Conservation (phyloP, 148 eudicot genomes). For the Rhododendron vialii region DNA sequence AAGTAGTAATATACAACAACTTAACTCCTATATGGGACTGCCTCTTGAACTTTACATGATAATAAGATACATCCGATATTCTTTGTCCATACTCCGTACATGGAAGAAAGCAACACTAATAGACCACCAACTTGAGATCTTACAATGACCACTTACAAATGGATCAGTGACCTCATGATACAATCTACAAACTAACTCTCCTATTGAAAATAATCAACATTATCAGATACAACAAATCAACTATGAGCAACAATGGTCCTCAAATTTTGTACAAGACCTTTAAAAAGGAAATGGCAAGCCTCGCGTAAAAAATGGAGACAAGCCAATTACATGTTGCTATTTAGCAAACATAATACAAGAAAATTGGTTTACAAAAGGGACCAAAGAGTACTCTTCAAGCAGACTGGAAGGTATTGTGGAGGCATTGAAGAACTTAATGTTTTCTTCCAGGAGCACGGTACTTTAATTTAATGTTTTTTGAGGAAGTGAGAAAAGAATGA, state of each 20-base stretch:
- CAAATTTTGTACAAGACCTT: constrained; percentile 12
- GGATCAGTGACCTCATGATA: constrained; percentile 1
- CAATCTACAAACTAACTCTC: neutral
- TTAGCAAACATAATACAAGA: constrained; percentile 5
- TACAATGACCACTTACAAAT: constrained; percentile 10
- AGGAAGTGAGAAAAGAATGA: constrained; percentile 4
- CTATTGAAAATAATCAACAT: neutral
- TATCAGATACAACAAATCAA: constrained; percentile 5
- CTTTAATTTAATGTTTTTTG: constrained; percentile 2
- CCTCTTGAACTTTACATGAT: neutral
- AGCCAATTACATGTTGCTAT: neutral
- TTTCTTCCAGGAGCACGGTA: constrained; percentile 9
- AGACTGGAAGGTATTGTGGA: neutral
- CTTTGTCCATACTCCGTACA: neutral
- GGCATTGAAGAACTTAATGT: constrained; percentile 10
- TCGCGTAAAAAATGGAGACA: neutral
- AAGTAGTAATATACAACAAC: neutral
- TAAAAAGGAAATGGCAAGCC: constrained; percentile 5
- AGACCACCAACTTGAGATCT: neutral
- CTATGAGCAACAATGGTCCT: neutral
- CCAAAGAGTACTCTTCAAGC: neutral
- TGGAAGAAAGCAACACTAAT: neutral
- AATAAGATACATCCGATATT: constrained; percentile 1
- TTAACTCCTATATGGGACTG: neutral
- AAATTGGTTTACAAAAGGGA: neutral